Conservation (phyloP, 2,329 filamentous ascomycete genomes). For the Daldinia eschscholtzii region DNA sequence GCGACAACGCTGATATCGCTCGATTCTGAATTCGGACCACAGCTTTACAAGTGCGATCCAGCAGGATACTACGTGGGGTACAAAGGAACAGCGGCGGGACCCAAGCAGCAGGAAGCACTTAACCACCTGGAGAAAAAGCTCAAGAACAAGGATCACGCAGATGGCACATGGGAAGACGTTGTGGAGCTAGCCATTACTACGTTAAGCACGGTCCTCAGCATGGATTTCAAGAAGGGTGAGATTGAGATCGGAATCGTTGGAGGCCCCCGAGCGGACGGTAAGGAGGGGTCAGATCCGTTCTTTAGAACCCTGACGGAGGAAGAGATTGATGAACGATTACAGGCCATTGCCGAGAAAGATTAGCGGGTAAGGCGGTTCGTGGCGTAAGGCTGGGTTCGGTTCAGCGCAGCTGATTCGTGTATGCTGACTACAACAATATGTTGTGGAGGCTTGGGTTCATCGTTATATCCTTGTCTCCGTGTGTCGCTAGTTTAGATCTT, state of each 20-base stretch:
- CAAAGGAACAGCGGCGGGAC: constrained; percentile 96
- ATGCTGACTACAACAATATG: constrained; percentile 32
- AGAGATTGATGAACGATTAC: constrained; percentile 97
- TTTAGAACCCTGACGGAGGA: constrained; percentile 96
- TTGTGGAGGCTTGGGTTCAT: constrained; percentile 40
- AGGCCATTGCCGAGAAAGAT: constrained; percentile 99
- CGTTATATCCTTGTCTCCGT: constrained; percentile 32
- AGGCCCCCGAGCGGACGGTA: constrained; percentile 83
- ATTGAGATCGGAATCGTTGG: constrained; percentile 98
- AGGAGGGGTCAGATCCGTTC: constrained; percentile 80
- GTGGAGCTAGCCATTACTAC: constrained; percentile 97
- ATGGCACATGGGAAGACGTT: constrained; percentile 95
- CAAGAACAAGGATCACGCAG: constrained; percentile 96
- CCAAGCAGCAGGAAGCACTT: constrained; percentile 98
- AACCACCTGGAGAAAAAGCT: constrained; percentile 99
- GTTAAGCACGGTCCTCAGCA: constrained; percentile 94
- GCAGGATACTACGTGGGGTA: constrained; percentile 98
- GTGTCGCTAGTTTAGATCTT: constrained; percentile 46
- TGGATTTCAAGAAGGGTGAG: constrained; percentile 99
- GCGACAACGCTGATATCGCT: constrained; percentile 95
- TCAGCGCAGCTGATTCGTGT: constrained; percentile 39
- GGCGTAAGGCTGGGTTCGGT: constrained; percentile 47
- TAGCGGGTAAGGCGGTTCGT: constrained; percentile 61
- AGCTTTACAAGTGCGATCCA: constrained; percentile 98
- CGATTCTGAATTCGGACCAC: constrained; percentile 90